Conservation (phyloP, 768 basidiomycete genomes). For the Lanmaoa rubissima region DNA sequence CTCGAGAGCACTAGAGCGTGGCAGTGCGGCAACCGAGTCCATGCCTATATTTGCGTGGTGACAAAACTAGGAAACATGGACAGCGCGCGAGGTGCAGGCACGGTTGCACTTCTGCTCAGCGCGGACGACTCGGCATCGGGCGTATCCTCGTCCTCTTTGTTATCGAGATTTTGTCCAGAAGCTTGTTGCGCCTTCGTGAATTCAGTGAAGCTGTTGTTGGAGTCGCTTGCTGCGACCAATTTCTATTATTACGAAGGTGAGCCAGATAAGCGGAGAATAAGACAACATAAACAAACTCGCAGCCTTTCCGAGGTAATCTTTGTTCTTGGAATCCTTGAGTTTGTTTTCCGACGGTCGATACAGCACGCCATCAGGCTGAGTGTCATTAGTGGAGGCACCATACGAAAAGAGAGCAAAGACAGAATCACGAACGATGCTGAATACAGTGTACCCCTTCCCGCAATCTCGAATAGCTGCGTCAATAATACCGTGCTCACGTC, state of each 20-base stretch:
- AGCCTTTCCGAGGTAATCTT: constrained; percentile 93
- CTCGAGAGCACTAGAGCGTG: background rate
- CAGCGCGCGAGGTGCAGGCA: constrained; percentile 36
- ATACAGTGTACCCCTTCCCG: constrained; percentile 88
- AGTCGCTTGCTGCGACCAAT: constrained; percentile 81
- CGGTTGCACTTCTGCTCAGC: constrained; percentile 51
- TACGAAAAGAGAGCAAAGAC: background rate
- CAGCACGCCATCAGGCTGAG: constrained; percentile 80
- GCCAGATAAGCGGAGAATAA: background rate
- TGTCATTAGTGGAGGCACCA: background rate
- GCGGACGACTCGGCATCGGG: constrained; percentile 1
- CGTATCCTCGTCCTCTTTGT: constrained; percentile 1
- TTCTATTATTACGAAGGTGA: constrained; percentile 41
- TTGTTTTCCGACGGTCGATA: constrained; percentile 91
- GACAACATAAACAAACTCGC: constrained; percentile 38
- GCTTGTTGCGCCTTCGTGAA: constrained; percentile 71
- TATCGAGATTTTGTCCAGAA: constrained; percentile 21
- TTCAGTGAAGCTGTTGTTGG: constrained; percentile 70
- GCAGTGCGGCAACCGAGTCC: background rate
- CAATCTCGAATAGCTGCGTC: constrained; percentile 83
- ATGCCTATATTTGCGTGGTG: constrained; percentile 3
- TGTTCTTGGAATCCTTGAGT: constrained; percentile 80
- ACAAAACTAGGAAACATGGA: background rate
- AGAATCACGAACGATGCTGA: constrained; percentile 72
- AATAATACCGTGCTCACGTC: constrained; percentile 81